phyloP scores from a whole-genome alignment of 257 asterid species.

The Fraxinus pennsylvanica region DNA sequence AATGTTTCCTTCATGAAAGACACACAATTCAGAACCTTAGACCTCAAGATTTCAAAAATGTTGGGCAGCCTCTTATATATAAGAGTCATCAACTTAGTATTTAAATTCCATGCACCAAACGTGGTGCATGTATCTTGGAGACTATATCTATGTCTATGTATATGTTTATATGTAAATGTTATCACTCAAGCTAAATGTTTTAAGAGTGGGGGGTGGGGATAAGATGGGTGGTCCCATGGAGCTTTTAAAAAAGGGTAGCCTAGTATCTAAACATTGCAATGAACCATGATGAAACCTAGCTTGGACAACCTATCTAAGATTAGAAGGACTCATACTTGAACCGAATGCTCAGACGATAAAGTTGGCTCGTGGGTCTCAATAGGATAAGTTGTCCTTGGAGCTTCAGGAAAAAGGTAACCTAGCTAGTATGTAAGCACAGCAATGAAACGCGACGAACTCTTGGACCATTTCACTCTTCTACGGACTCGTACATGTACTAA shows the following conservation, averaged over 20 bases:
- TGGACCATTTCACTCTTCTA: background rate
- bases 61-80: conserved; percentile 53
- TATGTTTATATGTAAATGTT: background rate
- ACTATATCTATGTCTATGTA: background rate
- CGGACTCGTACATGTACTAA: background rate
- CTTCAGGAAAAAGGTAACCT: too few relatives aligned
- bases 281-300: background rate
- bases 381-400: too few relatives aligned
- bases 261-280: background rate
- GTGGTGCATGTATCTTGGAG: background rate
- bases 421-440: background rate
- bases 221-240: background rate
- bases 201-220: background rate
- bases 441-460: background rate
- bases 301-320: background rate
- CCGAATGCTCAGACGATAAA: background rate
- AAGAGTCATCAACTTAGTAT: conserved; percentile 40
- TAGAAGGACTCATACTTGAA: background rate
- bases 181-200: background rate
- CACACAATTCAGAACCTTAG: conserved; percentile 40
- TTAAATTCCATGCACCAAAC: conserved; percentile 48
- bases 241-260: background rate
- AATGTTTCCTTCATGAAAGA: conserved; percentile 62
- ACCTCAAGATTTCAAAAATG: conserved; percentile 39
- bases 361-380: background rate